Evolutionary conservation across 495 filamentous ascomycete genomes (phyloP), one percentile per base, ranked within the genome.

Genomic region (Trichoderma asperelloides): DNA sequence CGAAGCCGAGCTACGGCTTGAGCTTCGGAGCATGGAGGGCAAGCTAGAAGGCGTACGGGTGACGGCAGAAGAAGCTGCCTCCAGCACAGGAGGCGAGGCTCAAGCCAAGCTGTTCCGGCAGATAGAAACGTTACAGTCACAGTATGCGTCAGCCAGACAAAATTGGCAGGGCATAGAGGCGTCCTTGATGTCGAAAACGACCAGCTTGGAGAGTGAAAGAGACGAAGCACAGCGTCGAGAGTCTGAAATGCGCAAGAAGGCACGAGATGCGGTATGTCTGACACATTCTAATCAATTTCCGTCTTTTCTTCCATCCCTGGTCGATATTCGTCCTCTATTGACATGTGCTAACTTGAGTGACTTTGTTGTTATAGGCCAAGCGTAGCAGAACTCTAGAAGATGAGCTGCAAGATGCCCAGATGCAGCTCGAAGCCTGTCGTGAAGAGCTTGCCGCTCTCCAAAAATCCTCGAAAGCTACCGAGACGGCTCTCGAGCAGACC

Each of bases 131-230:
- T 78, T 99, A 63, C 96, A 98, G 77, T 94, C 90, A 5, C 96
- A 99, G 76, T 96, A 99, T 76, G 88, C 92, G 0, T 86, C 92
- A 64, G 95, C 96, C 2, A 94, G 91, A 68, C 93, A 96, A 71
- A 99, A 98, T 74, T 99, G 96, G 96, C 93, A 97, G 68, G 91
- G 92, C 0, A 90, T 98, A 62, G 94, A 99, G 70, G 85, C 90
- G 15, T 93, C 90, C 0, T 77, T 98, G 60, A 82, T 91, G 43
- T 83, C 89, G 25, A 83, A 92, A 60, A 81, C 96, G 33, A 81
- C 86, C 1, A 87, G 79, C 65, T 79, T 97, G 12, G 95, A 99
- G 73, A 92, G 88, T 72, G 96, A 99, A 72, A 81, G 93, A 57
- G 94, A 98, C 71, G 94, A 98, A 68, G 80, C 89, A 30, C 77